Conservation (phyloP, 495 filamentous ascomycete genomes). For the Aspergillus bridgeri region DNA sequence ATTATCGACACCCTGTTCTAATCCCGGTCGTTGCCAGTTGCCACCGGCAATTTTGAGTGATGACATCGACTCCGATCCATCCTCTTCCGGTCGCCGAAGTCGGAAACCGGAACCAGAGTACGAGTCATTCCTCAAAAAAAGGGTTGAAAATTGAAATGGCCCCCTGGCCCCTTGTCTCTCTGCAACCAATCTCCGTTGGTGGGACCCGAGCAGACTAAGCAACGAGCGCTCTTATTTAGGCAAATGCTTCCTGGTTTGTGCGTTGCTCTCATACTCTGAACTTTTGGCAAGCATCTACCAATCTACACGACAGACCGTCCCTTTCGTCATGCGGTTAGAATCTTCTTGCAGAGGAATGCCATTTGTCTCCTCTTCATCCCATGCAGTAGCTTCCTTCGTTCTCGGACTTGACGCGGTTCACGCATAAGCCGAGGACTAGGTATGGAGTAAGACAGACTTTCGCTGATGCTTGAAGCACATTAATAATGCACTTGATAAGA, state of each 20-base stretch:
- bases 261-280: background rate
- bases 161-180: background rate
- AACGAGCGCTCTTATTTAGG: background rate
- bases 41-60: conserved; percentile 1
- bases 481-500: background rate
- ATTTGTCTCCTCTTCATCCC: background rate
- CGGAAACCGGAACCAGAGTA: conserved; percentile 4
- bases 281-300: background rate
- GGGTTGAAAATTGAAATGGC: background rate
- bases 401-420: conserved; percentile 13
- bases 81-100: conserved; percentile 11
- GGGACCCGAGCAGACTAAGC: background rate
- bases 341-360: background rate
- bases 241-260: background rate
- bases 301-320: background rate
- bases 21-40: background rate
- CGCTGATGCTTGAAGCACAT: background rate
- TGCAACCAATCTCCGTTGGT: background rate
- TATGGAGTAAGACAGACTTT: background rate
- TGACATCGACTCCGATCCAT: conserved; percentile 15
- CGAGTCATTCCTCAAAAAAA: background rate
- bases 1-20: background rate
- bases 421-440: background rate
- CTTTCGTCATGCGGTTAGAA: background rate
- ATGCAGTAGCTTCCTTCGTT: background rate